Percentiles rank a stretch among this genome's conserved stretches.
Conservation (phyloP, 352 stramenopile species). For the Thalassiosira hispida region DNA sequence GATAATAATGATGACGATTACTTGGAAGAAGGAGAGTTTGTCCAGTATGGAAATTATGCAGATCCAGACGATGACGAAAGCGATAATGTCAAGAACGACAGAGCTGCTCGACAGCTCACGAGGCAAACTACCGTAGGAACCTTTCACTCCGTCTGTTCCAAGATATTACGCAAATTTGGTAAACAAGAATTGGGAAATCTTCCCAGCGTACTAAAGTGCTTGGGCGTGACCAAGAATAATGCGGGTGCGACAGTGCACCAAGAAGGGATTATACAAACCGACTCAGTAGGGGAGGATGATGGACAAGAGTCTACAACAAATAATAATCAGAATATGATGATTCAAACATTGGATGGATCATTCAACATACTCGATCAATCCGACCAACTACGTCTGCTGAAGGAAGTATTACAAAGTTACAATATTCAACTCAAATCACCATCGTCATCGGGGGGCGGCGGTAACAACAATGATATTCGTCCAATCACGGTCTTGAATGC, state of each 20-base stretch:
- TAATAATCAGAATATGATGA: neutral
- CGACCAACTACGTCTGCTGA: constrained; percentile 73
- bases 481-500: constrained; percentile 65
- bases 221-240: constrained; percentile 13
- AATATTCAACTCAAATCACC: constrained; percentile 54
- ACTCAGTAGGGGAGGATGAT: neutral
- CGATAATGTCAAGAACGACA: neutral
- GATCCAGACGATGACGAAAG: constrained; percentile 21
- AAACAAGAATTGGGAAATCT: constrained; percentile 58
- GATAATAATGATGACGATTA: constrained; percentile 31
- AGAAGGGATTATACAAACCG: constrained; percentile 13
- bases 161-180: constrained; percentile 81
- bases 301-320: neutral
- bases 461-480: constrained; percentile 46
- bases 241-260: constrained; percentile 14
- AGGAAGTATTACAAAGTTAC: constrained; percentile 62
- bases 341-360: constrained; percentile 60
- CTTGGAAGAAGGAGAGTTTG: constrained; percentile 25
- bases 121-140: constrained; percentile 77
- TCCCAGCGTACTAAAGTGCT: constrained; percentile 52
- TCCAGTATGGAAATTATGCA: constrained; percentile 31
- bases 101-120: constrained; percentile 33
- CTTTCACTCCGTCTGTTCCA: constrained; percentile 87
- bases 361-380: constrained; percentile 78
- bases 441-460: neutral